Evolutionary conservation across 73 alveolate genomes (phyloP).

Genomic region (Breviolum minutum): DNA sequence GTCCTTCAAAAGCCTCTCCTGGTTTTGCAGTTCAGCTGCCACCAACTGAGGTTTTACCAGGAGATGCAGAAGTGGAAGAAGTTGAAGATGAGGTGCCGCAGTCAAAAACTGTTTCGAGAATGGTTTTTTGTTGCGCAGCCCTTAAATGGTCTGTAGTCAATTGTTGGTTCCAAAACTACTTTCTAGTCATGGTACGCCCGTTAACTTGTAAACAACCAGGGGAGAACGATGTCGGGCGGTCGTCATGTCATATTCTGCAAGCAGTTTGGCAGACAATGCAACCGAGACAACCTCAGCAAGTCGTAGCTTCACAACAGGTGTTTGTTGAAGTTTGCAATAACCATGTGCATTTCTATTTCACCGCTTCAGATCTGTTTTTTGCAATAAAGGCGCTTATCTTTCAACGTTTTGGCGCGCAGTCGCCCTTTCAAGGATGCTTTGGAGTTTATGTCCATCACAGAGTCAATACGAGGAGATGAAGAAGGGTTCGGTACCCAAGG

Average conservation of each 20-base stretch:
- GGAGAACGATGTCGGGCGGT: neutral
- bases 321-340: neutral
- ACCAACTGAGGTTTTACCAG: conserved; percentile 7
- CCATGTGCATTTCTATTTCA: neutral
- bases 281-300: too few species aligned
- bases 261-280: too few species aligned
- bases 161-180: too few species aligned
- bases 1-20: too few species aligned
- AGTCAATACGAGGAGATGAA: conserved; percentile 8
- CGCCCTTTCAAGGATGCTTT: neutral
- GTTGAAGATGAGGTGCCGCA: conserved; percentile 3
- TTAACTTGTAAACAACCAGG: neutral
- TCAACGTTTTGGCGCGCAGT: too few species aligned
- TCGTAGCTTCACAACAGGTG: too few species aligned
- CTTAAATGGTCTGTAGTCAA: too few species aligned
- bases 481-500: neutral
- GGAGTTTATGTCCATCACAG: conserved; percentile 71
- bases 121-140: neutral
- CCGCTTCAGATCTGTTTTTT: too few species aligned
- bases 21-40: too few species aligned
- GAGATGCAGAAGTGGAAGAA: conserved; percentile 24
- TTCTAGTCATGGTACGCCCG: neutral
- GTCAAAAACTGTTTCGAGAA: neutral
- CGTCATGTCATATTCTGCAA: too few species aligned
- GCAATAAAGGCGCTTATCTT: too few species aligned